Evolutionary conservation across 2,329 filamentous ascomycete species (phyloP).

Genomic region (Paramyrothecium roridum): DNA sequence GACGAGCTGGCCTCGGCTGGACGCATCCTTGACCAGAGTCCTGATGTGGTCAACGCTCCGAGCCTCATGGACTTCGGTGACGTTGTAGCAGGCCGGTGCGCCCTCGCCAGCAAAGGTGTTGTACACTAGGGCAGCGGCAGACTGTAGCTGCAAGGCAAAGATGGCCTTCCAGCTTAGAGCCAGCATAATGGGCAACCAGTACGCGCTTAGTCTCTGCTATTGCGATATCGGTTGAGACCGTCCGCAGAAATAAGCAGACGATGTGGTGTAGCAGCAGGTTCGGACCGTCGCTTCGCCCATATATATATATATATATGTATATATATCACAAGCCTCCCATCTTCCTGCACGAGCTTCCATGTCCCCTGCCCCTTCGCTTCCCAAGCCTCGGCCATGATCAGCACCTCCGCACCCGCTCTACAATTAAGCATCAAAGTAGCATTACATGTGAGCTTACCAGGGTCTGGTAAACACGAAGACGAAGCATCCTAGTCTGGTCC

Average conservation of each 20-base stretch:
- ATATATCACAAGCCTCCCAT: background rate
- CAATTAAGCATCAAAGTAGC: background rate
- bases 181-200: background rate
- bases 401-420: background rate
- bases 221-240: background rate
- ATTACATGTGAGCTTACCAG: background rate
- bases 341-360: background rate
- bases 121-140: slow-evolving; percentile 21
- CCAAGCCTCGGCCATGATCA: background rate
- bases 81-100: slow-evolving; percentile 43
- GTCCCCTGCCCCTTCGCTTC: background rate
- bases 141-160: background rate
- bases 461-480: background rate
- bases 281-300: background rate
- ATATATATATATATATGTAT: no score
- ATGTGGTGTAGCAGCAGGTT: background rate
- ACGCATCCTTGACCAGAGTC: slow-evolving; percentile 36
- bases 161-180: background rate
- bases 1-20: slow-evolving; percentile 33
- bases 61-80: slow-evolving; percentile 40
- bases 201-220: background rate
- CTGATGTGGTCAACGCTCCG: slow-evolving; percentile 41
- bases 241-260: background rate
- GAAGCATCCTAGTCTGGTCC: no score
- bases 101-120: slow-evolving; percentile 49